Conservation (phyloP, 2,329 filamentous ascomycete genomes). For the Mycocentrospora acerina region DNA sequence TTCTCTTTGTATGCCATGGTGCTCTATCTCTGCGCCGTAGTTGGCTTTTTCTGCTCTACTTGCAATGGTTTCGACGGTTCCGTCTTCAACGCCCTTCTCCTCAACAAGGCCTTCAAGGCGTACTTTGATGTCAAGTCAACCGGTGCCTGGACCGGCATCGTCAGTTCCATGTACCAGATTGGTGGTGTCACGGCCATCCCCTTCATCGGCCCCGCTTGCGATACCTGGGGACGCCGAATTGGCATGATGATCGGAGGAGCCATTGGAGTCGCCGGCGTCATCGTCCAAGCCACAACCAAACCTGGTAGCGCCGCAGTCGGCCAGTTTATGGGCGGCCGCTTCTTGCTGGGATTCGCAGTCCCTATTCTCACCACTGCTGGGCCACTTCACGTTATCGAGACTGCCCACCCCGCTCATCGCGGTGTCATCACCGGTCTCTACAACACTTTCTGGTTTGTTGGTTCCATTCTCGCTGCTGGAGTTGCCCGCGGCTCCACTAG, state of each 20-base stretch:
- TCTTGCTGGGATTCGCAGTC: conserved; percentile 64
- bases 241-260: conserved; percentile 57
- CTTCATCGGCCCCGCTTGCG: conserved; percentile 49
- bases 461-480: conserved; percentile 33
- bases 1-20: conserved; percentile 20
- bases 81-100: conserved; percentile 53
- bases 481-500: conserved; percentile 24
- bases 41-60: conserved; percentile 50
- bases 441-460: conserved; percentile 51
- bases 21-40: conserved; percentile 23
- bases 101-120: conserved; percentile 49
- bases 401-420: conserved; percentile 63
- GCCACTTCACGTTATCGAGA: conserved; percentile 65
- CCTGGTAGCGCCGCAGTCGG: conserved; percentile 38
- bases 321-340: conserved; percentile 62
- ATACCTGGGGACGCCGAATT: conserved; percentile 44
- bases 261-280: conserved; percentile 52
- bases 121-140: conserved; percentile 46
- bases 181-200: conserved; percentile 49
- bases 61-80: conserved; percentile 62
- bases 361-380: conserved; percentile 61
- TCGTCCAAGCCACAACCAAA: conserved; percentile 50
- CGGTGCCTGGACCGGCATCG: conserved; percentile 49
- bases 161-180: conserved; percentile 53
- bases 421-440: conserved; percentile 63